phyloP scores from a whole-genome alignment of 2,329 filamentous ascomycete species.

The Trichoderma semiorbis region DNA sequence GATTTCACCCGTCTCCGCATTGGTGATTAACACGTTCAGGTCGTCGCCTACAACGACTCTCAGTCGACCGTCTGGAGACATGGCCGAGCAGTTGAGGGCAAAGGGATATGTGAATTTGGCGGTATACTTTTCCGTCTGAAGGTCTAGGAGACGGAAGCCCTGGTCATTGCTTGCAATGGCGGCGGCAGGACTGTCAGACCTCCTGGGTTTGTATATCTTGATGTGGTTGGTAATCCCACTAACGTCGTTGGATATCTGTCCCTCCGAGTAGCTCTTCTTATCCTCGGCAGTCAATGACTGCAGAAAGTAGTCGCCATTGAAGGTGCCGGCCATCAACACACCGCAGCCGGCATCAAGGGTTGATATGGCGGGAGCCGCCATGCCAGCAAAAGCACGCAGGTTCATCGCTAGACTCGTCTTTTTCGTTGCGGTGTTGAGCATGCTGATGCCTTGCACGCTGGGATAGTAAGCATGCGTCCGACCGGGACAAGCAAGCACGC shows the following conservation, averaged over 20 bases:
- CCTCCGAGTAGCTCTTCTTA: constrained; percentile 36
- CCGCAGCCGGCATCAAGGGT: constrained; percentile 51
- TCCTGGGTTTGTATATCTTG: constrained; percentile 53
- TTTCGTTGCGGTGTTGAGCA: constrained; percentile 50
- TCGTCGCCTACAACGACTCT: constrained; percentile 71
- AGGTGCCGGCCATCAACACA: constrained; percentile 57
- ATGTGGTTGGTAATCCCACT: constrained; percentile 65
- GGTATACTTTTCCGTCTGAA: constrained; percentile 57
- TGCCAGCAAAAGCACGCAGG: constrained; percentile 36
- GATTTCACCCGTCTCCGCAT: constrained; percentile 62
- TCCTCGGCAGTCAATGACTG: constrained; percentile 43
- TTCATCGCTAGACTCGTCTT: constrained; percentile 44
- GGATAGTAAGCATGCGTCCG: constrained; percentile 57
- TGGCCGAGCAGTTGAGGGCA: constrained; percentile 69
- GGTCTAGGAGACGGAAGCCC: constrained; percentile 56
- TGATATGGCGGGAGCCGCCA: constrained; percentile 42
- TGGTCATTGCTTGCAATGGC: constrained; percentile 63
- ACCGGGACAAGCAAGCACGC: constrained; percentile 56
- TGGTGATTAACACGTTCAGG: constrained; percentile 61
- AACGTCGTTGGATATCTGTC: constrained; percentile 44
- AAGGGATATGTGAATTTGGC: constrained; percentile 52
- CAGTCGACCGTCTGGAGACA: constrained; percentile 68
- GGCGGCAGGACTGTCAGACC: constrained; percentile 50
- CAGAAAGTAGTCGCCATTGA: constrained; percentile 54
- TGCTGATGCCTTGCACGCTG: constrained; percentile 45